Evolutionary conservation across 805 yeast species (phyloP), one percentile per base, ranked within the genome.

Genomic region (Hanseniaspora clermontiae): DNA sequence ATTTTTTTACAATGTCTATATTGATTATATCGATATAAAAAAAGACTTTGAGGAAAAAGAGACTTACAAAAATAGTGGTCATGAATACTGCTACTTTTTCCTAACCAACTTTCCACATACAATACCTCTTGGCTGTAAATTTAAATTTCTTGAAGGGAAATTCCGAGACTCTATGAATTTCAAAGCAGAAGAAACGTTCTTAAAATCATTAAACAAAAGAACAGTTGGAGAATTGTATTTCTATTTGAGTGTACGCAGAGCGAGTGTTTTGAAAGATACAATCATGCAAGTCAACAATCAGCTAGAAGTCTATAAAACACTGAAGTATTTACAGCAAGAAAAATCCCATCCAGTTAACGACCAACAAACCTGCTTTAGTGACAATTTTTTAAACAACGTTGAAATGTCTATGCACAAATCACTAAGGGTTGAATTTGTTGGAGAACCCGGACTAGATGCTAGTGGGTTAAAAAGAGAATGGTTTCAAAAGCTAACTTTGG

Each of bases 381-480:
- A 36, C 15, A 2, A 6, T n/a, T 11, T 27, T 5, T 3, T 27
- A 39, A 38, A 49, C 3, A 17, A n/a, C n/a, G 6, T 37, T n/a
- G 52, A 39, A 8, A 36, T 49, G 32, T 87, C 86, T 63, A 72
- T 89, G 58, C 81, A 84, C 62, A 89, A 90, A 64, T 78, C 87
- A 1, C 68, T 91, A 34, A 77, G 80, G 59, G 83, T 93, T 9
- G 90, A 86, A 62, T 91, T 93, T 66, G 71, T 83, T 4, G 82
- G 82, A 58, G 98, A 91, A 65, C 95, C 90, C 0, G 98, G 97
- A 0, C 78, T 91, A 24, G 98, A 91, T 71, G 97, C 89, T 0
- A 97, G 98, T 1, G 98, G 98, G 0, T 74, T 91, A 58, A 80
- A 84, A 63, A 90, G 89, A 64, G 98, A 91, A 64, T 91, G 98